Evolutionary conservation across 192 early-diverging fungal genomes (phyloP).

Genomic region (Backusella mclennaniae): DNA sequence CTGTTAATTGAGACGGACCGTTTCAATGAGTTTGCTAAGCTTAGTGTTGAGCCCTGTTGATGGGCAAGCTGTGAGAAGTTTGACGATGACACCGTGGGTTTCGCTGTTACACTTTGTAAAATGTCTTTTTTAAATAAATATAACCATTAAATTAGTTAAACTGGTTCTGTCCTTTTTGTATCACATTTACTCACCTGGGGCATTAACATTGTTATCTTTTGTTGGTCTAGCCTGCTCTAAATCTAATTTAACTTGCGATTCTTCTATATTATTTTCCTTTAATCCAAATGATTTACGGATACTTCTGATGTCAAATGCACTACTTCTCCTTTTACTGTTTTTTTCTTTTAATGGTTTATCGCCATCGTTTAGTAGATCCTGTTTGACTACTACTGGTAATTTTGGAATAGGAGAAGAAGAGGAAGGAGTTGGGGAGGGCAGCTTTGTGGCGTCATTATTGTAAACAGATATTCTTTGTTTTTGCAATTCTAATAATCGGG

Average conservation of each 20-base stretch:
- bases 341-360: not conserved
- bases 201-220: not conserved
- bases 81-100: not conserved
- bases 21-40: slow-evolving; percentile 5
- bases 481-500: slow-evolving; percentile 6
- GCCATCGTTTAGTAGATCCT: not conserved
- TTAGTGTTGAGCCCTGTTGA: not conserved
- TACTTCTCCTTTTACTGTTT: not conserved
- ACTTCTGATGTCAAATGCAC: not conserved
- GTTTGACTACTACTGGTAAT: not conserved
- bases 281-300: not conserved
- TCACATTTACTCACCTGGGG: not conserved
- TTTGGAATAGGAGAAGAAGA: slow-evolving; percentile 3
- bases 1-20: slow-evolving; percentile 3
- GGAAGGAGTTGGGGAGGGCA: not conserved
- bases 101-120: not conserved
- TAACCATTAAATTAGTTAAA: slow-evolving; percentile 4
- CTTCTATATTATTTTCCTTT: not conserved
- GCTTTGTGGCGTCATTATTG: not conserved
- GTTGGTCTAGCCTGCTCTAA: not conserved
- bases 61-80: not conserved
- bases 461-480: slow-evolving; percentile 5
- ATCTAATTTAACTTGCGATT: not conserved
- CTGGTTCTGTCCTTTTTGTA: not conserved
- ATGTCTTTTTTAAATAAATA: not conserved